These are phyloP conservation scores for Protomyces lactucae-debilis DNA, from an alignment of 1,139 yeast genomes.

Conservation along the genomic window DNA sequence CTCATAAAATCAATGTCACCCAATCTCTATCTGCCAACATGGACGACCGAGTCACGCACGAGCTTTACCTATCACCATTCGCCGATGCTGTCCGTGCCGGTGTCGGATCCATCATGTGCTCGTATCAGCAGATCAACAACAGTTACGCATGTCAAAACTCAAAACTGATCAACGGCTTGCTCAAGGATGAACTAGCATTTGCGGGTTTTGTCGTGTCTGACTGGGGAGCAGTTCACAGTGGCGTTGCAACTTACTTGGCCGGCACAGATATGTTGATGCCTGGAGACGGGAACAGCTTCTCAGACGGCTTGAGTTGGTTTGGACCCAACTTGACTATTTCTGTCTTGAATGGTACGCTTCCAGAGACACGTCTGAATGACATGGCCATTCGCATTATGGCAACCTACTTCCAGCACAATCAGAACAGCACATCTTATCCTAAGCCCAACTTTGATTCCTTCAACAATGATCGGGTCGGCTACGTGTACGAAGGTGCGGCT, in stretches of 20 bases:
- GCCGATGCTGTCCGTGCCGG: constrained; percentile 60
- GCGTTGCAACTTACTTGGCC: constrained; percentile 53
- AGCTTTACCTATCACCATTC: constrained; percentile 61
- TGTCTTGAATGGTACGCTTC: constrained; percentile 53
- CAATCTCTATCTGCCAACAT: constrained; percentile 44
- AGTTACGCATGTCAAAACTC: constrained; percentile 61
- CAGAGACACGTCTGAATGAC: constrained; percentile 55
- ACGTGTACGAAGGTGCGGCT: constrained; percentile 7
- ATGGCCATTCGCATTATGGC: constrained; percentile 60
- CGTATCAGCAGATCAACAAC: constrained; percentile 57
- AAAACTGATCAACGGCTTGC: constrained; percentile 50
- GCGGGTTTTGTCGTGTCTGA: constrained; percentile 65
- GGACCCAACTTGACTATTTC: constrained; percentile 56
- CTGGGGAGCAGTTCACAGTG: constrained; percentile 62
- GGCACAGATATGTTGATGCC: constrained; percentile 70
- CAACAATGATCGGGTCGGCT: constrained; percentile 4
- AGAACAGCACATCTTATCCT: constrained; percentile 19
- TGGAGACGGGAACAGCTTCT: constrained; percentile 38
- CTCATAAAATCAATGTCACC: not conserved
- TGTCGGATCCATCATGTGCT: constrained; percentile 58
- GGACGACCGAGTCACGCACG: constrained; percentile 62
- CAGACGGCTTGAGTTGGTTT: constrained; percentile 45
- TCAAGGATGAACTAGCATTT: constrained; percentile 61
- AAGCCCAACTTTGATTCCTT: constrained; percentile 8
- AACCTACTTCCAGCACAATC: constrained; percentile 46